Evolutionary conservation across 805 yeast species (phyloP).

Genomic region (Saccharomyces jurei): DNA sequence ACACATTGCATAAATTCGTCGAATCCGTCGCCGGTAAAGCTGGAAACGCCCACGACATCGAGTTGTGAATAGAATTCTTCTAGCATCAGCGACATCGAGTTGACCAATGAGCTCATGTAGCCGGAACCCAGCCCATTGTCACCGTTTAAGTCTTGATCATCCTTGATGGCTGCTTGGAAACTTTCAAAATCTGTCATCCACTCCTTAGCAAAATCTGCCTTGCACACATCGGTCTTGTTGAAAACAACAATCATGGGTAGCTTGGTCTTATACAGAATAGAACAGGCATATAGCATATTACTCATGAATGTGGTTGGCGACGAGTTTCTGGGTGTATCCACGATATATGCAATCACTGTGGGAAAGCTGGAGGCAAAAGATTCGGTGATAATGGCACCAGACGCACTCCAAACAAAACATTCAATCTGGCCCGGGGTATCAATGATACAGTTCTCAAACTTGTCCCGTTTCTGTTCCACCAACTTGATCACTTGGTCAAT

Average conservation of each 20-base stretch:
- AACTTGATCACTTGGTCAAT: constrained; percentile 88
- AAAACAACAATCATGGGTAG: constrained; percentile 95
- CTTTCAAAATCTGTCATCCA: constrained; percentile 97
- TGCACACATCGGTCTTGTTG: constrained; percentile 85
- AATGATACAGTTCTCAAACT: constrained; percentile 62
- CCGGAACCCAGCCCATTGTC: constrained; percentile 55
- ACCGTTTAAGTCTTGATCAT: constrained; percentile 58
- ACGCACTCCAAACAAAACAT: constrained; percentile 97
- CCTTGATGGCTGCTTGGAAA: constrained; percentile 70
- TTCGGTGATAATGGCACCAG: constrained; percentile 93
- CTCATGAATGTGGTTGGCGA: constrained; percentile 97
- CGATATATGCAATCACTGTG: constrained; percentile 89
- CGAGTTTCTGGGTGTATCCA: constrained; percentile 91
- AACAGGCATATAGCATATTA: constrained; percentile 96
- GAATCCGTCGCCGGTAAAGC: constrained; percentile 90
- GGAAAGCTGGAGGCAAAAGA: constrained; percentile 95
- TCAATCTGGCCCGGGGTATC: constrained; percentile 99
- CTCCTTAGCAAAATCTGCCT: constrained; percentile 79
- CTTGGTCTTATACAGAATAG: constrained; percentile 89
- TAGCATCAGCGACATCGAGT: constrained; percentile 90
- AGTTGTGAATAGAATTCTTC: constrained; percentile 92
- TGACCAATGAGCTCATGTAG: constrained; percentile 88
- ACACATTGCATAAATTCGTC: constrained; percentile 84
- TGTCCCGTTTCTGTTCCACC: constrained; percentile 62
- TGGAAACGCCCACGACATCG: constrained; percentile 87